A percentile compares a stretch with the other conserved stretches of the same genome.
Evolutionary conservation across 306 rosid genomes (phyloP).

Genomic region (Quercus rubra): DNA sequence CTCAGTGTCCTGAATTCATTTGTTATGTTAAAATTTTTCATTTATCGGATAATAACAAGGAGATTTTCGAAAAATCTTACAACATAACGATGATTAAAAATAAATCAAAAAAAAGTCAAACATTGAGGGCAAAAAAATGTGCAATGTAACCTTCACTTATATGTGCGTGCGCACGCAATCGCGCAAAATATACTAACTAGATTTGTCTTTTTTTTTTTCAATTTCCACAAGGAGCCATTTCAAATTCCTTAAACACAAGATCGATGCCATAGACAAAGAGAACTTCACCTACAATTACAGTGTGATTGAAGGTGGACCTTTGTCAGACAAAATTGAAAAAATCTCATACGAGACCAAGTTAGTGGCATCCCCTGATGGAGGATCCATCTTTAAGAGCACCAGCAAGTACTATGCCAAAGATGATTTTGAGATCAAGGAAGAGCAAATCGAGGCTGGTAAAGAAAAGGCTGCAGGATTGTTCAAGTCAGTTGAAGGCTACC

Average conservation of each 20-base stretch:
- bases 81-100: too few species aligned
- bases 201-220: not conserved
- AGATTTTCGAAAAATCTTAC: too few species aligned
- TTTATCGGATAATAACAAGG: too few species aligned
- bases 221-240: not conserved
- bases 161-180: too few species aligned
- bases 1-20: too few species aligned
- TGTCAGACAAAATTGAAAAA: conserved; percentile 27
- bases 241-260: conserved; percentile 6
- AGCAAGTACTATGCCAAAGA: conserved; percentile 20
- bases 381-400: conserved; percentile 17
- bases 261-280: conserved; percentile 21
- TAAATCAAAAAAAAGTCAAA: too few species aligned
- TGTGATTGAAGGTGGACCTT: conserved; percentile 20
- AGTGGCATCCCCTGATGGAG: conserved; percentile 26
- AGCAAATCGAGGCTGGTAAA: not conserved
- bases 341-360: conserved; percentile 28
- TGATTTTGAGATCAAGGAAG: not conserved
- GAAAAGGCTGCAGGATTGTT: not conserved
- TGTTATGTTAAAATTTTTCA: too few species aligned
- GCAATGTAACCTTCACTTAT: too few species aligned
- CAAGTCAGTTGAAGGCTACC: not conserved
- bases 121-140: too few species aligned
- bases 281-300: conserved; percentile 23
- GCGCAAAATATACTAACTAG: too few species aligned